Evolutionary conservation across 2,329 filamentous ascomycete genomes (phyloP).

Genomic region (Sarocladium oryzae): DNA sequence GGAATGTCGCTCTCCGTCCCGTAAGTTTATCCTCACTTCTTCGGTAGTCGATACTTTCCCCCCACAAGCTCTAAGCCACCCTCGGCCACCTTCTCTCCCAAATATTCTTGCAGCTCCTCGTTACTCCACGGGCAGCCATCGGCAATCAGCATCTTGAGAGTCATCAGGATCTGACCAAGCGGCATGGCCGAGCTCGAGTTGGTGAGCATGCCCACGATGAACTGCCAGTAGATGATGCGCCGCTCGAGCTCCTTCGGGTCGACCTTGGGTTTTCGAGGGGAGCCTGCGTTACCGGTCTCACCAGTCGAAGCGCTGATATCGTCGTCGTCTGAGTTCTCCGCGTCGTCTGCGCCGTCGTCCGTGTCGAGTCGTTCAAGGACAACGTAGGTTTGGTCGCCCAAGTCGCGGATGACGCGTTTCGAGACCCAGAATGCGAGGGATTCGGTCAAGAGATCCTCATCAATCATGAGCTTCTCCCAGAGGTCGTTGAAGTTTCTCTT

Average conservation of each 20-base stretch:
- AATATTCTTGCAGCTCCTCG: conserved; percentile 77
- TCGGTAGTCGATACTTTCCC: conserved; percentile 62
- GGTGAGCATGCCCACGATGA: conserved; percentile 91
- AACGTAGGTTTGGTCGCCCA: conserved; percentile 48
- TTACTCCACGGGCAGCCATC: conserved; percentile 86
- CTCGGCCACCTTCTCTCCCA: conserved; percentile 69
- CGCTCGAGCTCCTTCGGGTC: conserved; percentile 58
- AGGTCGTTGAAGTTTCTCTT: conserved; percentile 47
- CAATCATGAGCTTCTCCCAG: conserved; percentile 59
- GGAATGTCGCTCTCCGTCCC: too few species aligned
- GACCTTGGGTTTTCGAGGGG: conserved; percentile 47
- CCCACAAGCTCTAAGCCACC: conserved; percentile 63
- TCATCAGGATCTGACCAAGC: conserved; percentile 76
- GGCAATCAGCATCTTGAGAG: conserved; percentile 87
- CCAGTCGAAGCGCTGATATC: conserved; percentile 16
- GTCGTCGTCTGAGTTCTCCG: conserved; percentile 24
- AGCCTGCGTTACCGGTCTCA: conserved; percentile 14
- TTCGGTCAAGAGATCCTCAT: conserved; percentile 61
- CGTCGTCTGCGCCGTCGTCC: conserved; percentile 20
- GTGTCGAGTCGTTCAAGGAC: conserved; percentile 61
- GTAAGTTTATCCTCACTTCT: conserved; percentile 37
- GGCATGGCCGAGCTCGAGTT: conserved; percentile 80
- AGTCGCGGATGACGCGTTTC: conserved; percentile 57
- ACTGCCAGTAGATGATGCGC: conserved; percentile 73
- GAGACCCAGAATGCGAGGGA: conserved; percentile 68